These are phyloP conservation scores for Lipomyces yamadae DNA, from an alignment of 805 yeast species.

Conservation along the genomic window DNA sequence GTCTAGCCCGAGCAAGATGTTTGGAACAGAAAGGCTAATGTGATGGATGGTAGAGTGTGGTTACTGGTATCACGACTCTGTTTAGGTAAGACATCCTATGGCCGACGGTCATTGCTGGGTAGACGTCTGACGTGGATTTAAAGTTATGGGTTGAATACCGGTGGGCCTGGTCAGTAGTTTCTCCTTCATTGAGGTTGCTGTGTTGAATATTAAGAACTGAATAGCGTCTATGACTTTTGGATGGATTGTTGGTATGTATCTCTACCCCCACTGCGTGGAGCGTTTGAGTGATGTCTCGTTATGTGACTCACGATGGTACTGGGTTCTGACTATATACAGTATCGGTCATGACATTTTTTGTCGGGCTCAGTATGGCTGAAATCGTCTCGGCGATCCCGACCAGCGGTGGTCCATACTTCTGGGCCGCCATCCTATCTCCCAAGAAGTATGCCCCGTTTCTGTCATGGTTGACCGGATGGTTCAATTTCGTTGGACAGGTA, in stretches of 20 bases:
- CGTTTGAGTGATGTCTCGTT: background rate
- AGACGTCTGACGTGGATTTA: background rate
- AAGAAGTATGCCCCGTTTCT: slow-evolving; percentile 37
- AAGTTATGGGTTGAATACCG: background rate
- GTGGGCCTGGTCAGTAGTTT: background rate
- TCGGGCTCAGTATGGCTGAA: slow-evolving; percentile 25
- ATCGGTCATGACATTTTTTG: slow-evolving; percentile 7
- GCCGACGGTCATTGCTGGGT: background rate
- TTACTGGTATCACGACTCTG: background rate
- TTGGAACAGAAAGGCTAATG: background rate
- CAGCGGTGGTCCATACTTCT: slow-evolving; percentile 38
- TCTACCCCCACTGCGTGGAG: background rate
- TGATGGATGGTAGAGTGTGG: background rate
- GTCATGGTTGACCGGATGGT: slow-evolving; percentile 42
- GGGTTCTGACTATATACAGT: background rate
- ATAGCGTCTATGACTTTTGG: background rate
- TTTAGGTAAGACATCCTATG: background rate
- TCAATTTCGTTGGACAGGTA: slow-evolving; percentile 36
- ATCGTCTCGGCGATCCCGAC: slow-evolving; percentile 38
- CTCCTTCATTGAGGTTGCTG: background rate
- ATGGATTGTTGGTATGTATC: background rate
- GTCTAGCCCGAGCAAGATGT: background rate
- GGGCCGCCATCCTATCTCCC: slow-evolving; percentile 40
- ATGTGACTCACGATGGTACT: background rate
- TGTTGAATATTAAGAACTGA: background rate